phyloP scores from a whole-genome alignment of 345 rosid genomes.

The Dipteronia sinensis region DNA sequence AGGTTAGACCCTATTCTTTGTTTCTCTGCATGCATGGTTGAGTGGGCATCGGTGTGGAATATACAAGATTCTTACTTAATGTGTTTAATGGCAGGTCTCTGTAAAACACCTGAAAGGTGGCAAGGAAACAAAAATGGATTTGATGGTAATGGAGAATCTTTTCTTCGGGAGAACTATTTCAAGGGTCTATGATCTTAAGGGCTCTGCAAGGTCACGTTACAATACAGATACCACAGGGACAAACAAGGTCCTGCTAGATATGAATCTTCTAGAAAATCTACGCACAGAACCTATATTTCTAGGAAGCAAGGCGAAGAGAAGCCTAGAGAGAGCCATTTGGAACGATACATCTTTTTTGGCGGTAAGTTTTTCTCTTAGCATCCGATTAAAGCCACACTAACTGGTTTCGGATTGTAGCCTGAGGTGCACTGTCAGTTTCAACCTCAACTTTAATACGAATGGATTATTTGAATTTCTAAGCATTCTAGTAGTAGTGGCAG shows the following conservation, averaged over 20 bases:
- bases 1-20: conserved; percentile 52
- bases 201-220: conserved; percentile 79
- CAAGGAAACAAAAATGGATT: conserved; percentile 89
- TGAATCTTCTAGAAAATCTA: conserved; percentile 76
- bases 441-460: background rate
- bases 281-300: conserved; percentile 90
- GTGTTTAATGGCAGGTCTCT: conserved; percentile 57
- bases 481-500: background rate
- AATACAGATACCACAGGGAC: conserved; percentile 79
- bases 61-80: background rate
- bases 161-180: conserved; percentile 75
- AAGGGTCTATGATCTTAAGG: conserved; percentile 88
- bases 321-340: conserved; percentile 95
- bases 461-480: background rate
- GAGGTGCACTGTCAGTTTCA: background rate
- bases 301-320: conserved; percentile 95
- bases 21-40: background rate
- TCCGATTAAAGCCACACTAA: background rate
- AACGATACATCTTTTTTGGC: conserved; percentile 92
- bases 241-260: conserved; percentile 81
- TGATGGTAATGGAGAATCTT: conserved; percentile 99
- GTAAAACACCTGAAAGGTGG: conserved; percentile 81
- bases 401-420: background rate
- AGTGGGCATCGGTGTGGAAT: background rate
- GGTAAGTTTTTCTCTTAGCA: conserved; percentile 47